Evolutionary conservation across 2,329 filamentous ascomycete genomes (phyloP), one percentile per base, ranked within the genome.

Genomic region (Fusarium nematophilum): DNA sequence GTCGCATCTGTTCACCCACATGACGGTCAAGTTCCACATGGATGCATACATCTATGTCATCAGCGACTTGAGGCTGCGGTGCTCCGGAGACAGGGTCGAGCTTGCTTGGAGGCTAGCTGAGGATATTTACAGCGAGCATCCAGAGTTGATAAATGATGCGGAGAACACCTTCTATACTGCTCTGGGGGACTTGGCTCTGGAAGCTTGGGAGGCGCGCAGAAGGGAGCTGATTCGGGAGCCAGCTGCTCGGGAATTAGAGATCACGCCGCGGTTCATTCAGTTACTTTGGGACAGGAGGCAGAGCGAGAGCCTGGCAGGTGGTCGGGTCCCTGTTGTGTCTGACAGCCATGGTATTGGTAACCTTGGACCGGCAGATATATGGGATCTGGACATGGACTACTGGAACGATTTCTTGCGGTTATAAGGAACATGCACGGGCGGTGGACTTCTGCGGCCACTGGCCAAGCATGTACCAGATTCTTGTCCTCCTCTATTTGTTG

Each of bases 31-130:
- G 15, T 53, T 57, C 3, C 63, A 71, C 5, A 52, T 74, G n/a
- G 72, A 75, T 9, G 71, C 70, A 1, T 69, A 65, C 15, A 69
- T 75, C 6, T 74, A 72, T 6, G 57, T 74, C 0, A 45, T 73
- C 0, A 73, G 70, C n/a, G 70, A 74, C 2, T 53, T 75, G 8
- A 66, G 70, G 3, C 26, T 36, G 2, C 57, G 72, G 2, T 38
- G n/a, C 1, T 54, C 47, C 0, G 66, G 67, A 0, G 46, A 57
- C 0, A 53, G 55, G 6, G 65, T 74, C 0, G 53, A 17, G 0
- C 9, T 59, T 8, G 71, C 71, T 1, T 75, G 73, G 73, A 59
- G 37, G 0, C n/a, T 71, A 8, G 44, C 74, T 0, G 67, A 66
- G 7, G 48, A 44, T 1, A 49, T 75, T 0, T 75, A 72, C 14